Evolutionary conservation across 148 eudicot genomes (phyloP), one percentile per base, ranked within the genome.

Genomic region (Rhododendron ovatum): DNA sequence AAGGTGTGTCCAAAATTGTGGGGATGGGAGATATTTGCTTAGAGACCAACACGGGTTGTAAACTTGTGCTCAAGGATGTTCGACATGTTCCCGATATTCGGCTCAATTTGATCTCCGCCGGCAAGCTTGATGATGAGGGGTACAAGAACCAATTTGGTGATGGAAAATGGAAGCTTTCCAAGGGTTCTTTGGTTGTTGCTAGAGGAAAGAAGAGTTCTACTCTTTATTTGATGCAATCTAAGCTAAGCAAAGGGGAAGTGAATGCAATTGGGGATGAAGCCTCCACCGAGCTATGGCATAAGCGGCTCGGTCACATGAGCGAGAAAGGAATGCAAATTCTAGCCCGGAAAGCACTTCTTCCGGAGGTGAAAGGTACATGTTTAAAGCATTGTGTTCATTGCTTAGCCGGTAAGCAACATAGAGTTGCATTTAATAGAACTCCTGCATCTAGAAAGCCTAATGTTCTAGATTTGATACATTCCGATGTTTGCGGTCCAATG

Each of bases 241-340:
- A 28, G 17, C 35, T 71, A n/a, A 28, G 76, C 35, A 71, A 30
- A 26, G 41, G 37, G 14, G 41, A n/a, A 17, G 37, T 71, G 1
- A 71, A 13, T 28, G 30, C 76, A 0, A 13, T 71, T 10, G 41
- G 33, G 5, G 14, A 73, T 28, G 39, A 73, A 4, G 17, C 77
- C 50, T 47, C 77, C 18, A 73, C 77, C 12, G 33, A 67, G 73
- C 73, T 47, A 67, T 67, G 33, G 73, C 73, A 67, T 37, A 69
- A 69, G 37, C 18, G 37, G 75, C 75, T 69, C 10, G 37, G 75
- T 2, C 69, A 57, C 33, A 57, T 55, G 43, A 80, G 30, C 33
- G 61, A 80, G 59, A 80, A 80, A 30, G 82, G 28, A 7, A 80
- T 80, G 82, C 82, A 80, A 45, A 45, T 80, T 13, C 61, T 51